Base-by-base conservation (phyloP, 73 alveolate genomes). In the Durusdinium trenchii region DNA sequence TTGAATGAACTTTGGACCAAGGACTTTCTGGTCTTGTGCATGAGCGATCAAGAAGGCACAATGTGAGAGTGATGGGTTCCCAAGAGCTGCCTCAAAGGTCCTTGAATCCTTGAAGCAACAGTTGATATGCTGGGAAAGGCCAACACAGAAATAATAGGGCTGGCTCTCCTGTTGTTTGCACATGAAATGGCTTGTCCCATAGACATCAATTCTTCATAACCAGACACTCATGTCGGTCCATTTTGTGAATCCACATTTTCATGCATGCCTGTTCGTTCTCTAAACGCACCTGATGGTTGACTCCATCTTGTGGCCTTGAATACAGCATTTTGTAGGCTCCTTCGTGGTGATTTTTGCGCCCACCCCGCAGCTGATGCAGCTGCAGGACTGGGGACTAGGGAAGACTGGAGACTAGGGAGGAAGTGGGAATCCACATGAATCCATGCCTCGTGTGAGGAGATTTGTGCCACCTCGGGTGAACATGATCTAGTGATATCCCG, bases 311-410 rank as follows among this genome's bases (percentile, higher is more conserved):
- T n/a, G n/a, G n/a, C n/a, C 81, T 12, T 26, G 38, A 64, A 26
- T 64, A 42, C 14, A 67, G 42, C 3, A n/a, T 36, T 32, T 28
- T 12, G 71, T 14, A 76, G 99, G 99, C 52, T 79, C 90, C 82
- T 94, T 94, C 51, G 94, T 94, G 64, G 92, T 73, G 99, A 73
- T 94, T 67, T 94, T 94, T 46, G 92, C 99, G 35, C 99, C 99
- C 38, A 94, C 85, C 42, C 99, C 99, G 64, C 99, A 94, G 82
- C 86, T 94, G 83, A 64, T 94, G 94, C 83, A 75, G 83, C 73
- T 94, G 52, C 81, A 73, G 98, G 98, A 46, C 61, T 23, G 79
- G n/a, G n/a, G n/a, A n/a, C n/a, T n/a, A n/a, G n/a, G n/a, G n/a
- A n/a, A n/a, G n/a, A n/a, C n/a, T n/a, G n/a, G n/a, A n/a, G n/a